A percentile compares a stretch with the other conserved stretches of the same genome.
Conservation (phyloP, 2,329 filamentous ascomycete genomes). For the Fusarium sp. region DNA sequence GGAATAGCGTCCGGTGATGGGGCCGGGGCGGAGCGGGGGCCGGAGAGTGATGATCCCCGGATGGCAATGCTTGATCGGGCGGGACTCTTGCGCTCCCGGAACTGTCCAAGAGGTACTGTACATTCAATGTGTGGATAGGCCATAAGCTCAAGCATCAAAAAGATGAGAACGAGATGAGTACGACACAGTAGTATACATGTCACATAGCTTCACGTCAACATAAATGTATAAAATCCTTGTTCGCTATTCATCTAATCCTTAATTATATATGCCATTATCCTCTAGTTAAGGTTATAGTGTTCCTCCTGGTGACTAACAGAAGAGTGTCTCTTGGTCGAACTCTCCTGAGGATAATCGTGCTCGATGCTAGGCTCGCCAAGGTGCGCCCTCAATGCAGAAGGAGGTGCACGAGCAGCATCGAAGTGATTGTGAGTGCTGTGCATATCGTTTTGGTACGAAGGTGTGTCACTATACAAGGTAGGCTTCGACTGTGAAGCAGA, state of each 20-base stretch:
- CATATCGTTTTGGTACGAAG: background rate
- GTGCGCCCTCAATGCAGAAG: conserved; percentile 41
- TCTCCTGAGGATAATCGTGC: conserved; percentile 48
- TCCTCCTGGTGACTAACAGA: conserved; percentile 48
- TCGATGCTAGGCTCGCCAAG: conserved; percentile 46
- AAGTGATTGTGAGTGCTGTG: background rate
- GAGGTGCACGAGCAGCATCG: conserved; percentile 44
- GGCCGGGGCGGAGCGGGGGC: conserved; percentile 11
- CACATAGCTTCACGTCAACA: too few species aligned
- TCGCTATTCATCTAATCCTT: background rate
- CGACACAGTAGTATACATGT: too few species aligned
- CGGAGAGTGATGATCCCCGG: too few species aligned
- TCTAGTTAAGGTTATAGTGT: conserved; percentile 38
- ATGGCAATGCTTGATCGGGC: too few species aligned
- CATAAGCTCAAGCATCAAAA: too few species aligned
- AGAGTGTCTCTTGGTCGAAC: conserved; percentile 44
- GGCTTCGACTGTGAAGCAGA: conserved; percentile 2
- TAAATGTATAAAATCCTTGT: too few species aligned
- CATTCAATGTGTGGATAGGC: too few species aligned
- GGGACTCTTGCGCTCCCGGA: too few species aligned
- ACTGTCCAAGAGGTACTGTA: too few species aligned
- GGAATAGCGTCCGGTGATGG: conserved; percentile 28
- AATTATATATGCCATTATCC: background rate
- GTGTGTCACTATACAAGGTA: background rate
- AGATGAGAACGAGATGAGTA: too few species aligned